Evolutionary conservation across 108 stramenopile species (phyloP).

Genomic region (Conticribra guillardii): DNA sequence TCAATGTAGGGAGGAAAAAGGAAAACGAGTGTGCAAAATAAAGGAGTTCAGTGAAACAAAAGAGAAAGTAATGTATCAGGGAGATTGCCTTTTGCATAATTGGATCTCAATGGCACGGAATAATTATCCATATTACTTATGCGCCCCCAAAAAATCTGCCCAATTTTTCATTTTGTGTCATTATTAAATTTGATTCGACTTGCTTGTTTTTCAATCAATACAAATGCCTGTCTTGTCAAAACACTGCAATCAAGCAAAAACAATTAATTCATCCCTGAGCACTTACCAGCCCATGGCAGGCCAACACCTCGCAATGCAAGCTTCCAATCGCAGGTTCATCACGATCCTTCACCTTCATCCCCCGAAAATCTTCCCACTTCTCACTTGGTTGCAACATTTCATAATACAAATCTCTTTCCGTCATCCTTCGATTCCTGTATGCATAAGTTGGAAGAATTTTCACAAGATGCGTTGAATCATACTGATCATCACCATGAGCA

Average conservation of each 20-base stretch:
- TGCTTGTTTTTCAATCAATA: too few species aligned
- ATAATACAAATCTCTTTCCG: constrained; percentile 50
- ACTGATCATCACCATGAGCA: background rate
- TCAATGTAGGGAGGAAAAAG: background rate
- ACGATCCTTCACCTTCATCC: constrained; percentile 29
- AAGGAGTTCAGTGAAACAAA: background rate
- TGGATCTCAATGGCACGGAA: too few species aligned
- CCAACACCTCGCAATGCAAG: constrained; percentile 63
- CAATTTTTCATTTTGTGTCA: too few species aligned
- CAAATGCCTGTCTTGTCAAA: too few species aligned
- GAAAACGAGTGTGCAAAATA: background rate
- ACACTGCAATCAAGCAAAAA: too few species aligned
- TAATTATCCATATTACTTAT: too few species aligned
- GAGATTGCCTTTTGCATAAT: too few species aligned
- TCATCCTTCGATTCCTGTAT: constrained; percentile 74
- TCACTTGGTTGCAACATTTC: constrained; percentile 57
- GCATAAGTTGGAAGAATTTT: constrained; percentile 57
- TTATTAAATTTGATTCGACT: too few species aligned
- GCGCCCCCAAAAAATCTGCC: too few species aligned
- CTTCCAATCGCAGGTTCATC: constrained; percentile 60
- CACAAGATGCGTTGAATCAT: constrained; percentile 22
- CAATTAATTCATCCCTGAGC: too few species aligned
- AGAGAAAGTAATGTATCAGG: too few species aligned
- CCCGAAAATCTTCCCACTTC: constrained; percentile 54
- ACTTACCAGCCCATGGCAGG: constrained; percentile 58